These are phyloP conservation scores for Mangifera indica DNA, from an alignment of 345 rosid species.

Conservation along the genomic window DNA sequence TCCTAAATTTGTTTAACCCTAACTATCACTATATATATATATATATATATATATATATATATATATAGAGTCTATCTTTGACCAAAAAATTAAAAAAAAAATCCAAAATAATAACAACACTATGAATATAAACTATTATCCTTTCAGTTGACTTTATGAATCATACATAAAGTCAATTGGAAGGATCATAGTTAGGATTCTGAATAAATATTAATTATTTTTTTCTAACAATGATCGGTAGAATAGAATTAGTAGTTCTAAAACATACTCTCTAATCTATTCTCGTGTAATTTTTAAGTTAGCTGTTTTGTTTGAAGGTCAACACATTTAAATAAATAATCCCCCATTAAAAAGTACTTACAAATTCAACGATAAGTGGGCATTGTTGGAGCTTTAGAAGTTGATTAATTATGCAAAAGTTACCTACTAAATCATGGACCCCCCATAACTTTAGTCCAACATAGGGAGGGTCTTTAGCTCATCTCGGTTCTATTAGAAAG, in stretches of 20 bases:
- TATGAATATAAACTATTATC: too few relatives aligned
- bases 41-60: too few relatives aligned
- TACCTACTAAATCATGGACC: too few relatives aligned
- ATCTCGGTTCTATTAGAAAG: too few relatives aligned
- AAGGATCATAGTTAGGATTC: constrained; percentile 14
- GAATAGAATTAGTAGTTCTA: constrained; percentile 5
- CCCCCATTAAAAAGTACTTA: neutral
- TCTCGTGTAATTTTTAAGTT: constrained; percentile 11
- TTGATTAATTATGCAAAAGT: constrained; percentile 2
- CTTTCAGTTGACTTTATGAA: too few relatives aligned
- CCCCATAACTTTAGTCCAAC: too few relatives aligned
- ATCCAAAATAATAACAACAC: too few relatives aligned
- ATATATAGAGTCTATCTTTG: too few relatives aligned
- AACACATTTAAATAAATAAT: constrained; percentile 8
- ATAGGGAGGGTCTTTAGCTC: too few relatives aligned
- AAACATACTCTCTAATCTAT: neutral
- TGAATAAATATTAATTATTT: neutral
- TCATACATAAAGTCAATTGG: constrained; percentile 9
- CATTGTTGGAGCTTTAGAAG: neutral
- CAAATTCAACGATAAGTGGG: constrained; percentile 9
- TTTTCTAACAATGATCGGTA: neutral
- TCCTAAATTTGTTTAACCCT: too few relatives aligned
- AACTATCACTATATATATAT: too few relatives aligned
- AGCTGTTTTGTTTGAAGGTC: constrained; percentile 20
- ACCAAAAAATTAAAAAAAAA: too few relatives aligned